These are phyloP conservation scores for Mrakia hoshinonis DNA, from an alignment of 768 basidiomycete species.

Conservation along the genomic window DNA sequence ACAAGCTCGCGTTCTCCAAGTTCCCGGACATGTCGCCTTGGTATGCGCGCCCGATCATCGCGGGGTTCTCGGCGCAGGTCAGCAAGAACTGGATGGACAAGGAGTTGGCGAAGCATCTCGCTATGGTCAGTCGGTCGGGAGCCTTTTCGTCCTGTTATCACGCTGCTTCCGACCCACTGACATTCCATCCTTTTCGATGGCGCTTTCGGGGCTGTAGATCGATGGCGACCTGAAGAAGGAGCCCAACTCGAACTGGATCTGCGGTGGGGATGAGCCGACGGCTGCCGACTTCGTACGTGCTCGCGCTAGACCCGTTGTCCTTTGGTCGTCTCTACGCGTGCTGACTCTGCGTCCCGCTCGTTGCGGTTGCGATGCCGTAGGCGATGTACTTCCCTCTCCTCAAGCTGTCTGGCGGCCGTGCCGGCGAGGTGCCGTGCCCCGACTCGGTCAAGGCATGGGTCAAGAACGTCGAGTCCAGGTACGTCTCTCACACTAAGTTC, in stretches of 20 bases:
- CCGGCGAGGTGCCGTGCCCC: constrained; percentile 7
- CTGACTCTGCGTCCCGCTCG: neutral
- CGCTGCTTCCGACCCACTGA: no score
- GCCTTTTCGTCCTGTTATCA: neutral
- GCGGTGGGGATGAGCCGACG: constrained; percentile 14
- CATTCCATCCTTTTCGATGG: no score
- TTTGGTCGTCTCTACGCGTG: neutral
- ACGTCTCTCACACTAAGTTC: neutral
- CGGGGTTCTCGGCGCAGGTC: constrained; percentile 17
- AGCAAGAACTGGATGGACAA: constrained; percentile 26
- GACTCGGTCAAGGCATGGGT: constrained; percentile 17
- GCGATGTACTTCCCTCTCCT: constrained; percentile 19
- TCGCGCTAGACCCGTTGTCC: no score
- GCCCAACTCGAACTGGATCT: constrained; percentile 10
- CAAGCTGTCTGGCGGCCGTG: constrained; percentile 14
- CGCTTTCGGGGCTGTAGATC: neutral
- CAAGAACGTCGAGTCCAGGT: constrained; percentile 10
- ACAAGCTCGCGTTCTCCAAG: constrained; percentile 29
- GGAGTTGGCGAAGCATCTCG: constrained; percentile 10
- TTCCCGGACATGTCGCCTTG: constrained; percentile 26
- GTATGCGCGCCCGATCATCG: constrained; percentile 26
- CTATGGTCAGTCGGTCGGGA: neutral
- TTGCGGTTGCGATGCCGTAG: neutral
- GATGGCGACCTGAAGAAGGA: constrained; percentile 19
- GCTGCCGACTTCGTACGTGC: constrained; percentile 24